Evolutionary conservation across 2,329 filamentous ascomycete genomes (phyloP), one percentile per base, ranked within the genome.

Genomic region (Dryadomyces sulphureus): DNA sequence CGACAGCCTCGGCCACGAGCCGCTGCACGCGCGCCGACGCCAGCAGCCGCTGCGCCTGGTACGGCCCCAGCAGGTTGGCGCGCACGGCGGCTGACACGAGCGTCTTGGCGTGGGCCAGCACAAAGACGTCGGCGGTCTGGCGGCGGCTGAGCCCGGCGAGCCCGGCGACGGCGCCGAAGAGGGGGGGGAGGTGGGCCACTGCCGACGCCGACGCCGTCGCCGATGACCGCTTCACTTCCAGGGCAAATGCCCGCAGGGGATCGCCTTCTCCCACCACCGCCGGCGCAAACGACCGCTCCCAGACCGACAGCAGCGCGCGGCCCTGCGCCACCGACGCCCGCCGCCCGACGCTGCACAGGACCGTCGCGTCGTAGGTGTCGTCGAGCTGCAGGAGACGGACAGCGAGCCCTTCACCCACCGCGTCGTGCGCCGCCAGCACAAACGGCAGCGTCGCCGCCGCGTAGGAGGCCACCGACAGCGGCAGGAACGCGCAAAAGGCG

Each of bases 41-140:
- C 42, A 92, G 66, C 24, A 88, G 65, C 51, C 73, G 75, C 59
- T 92, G 85, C 47, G 81, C 81, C 60, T 87, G 81, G 59, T 87
- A 92, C 7, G 85, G 85, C 0, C 85, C 85, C 62, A 90, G 78
- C 53, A 88, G 73, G 55, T 81, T 82, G 20, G 84, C 81, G 46
- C 85, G 67, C 51, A 92, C 84, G 0, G 79, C 85, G 1, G 85
- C 85, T 38, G 80, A 85, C 42, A 87, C 68, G 45, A 90, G 64
- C 0, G 84, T 83, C 60, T 86, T 84, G 48, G 81, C 78, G 61
- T 90, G 85, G 49, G 78, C 75, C 52, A 90, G 71, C 59, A 90
- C 64, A 59, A 86, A 89, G 22, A 89, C 66, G 59, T 88, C 87
- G 1, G 80, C 79, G 20, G 82, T 70, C 59, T 86, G 78, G 46